Base-by-base conservation (phyloP, 768 basidiomycete species). In the Hericium coralloides region DNA sequence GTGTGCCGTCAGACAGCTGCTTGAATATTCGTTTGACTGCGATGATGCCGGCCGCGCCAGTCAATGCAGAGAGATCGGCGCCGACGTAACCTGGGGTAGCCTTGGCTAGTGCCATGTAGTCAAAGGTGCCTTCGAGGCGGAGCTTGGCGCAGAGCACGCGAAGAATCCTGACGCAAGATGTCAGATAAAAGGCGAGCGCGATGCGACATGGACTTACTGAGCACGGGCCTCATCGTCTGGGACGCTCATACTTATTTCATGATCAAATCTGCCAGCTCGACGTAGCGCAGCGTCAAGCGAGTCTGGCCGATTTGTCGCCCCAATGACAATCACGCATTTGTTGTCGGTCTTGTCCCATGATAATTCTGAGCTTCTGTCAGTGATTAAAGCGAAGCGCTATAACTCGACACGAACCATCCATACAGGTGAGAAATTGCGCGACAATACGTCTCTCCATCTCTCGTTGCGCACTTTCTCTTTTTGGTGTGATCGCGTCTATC, bases 361-460 rank as follows among this genome's bases (percentile, higher is more conserved):
- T 72, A 98, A 79, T 62, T 98, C 95, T 98, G 56, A 15, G 26
- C 53, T 23, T 25, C 8, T 14, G 5, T 25, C 18, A 2, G 26
- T 14, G 18, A 48, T 17, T 18, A 45, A 17, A 41, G 51, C 56
- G 6, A 56, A 3, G 2, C 12, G 47, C 37, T 22, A 3, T 5
- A 22, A 48, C 6, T 41, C 15, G 39, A 17, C 36, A 66, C 82
- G 45, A 63, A 97, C 95, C 95, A 69, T 99, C 97, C 92, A 99
- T 97, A 74, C 95, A 98, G 0, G 95, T 98, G 55, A 98, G 71
- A 61, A 99, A 90, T 68, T 99, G 97, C 0, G 95, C 95, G 10
- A 99, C 95, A 52, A 99, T 98, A 12, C 97, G 80, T 48, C 95
- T 74, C 66, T 98, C 97, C 97, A 98, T 98, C 72, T 98, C 97